Evolutionary conservation across 495 filamentous ascomycete genomes (phyloP).

Genomic region (Aspergillus sclerotiicarbonarius): DNA sequence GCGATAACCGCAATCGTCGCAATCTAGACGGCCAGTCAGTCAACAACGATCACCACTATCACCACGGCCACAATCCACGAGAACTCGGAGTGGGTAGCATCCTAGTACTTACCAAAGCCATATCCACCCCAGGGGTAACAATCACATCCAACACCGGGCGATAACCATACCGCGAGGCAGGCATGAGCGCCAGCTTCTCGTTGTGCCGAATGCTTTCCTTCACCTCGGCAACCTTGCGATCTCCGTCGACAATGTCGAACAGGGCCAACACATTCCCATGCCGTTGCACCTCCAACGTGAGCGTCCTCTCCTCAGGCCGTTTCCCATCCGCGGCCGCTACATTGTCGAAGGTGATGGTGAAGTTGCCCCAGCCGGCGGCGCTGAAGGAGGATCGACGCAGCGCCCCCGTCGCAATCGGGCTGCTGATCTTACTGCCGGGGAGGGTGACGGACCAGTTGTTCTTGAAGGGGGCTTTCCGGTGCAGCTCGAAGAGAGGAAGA

Average conservation of each 20-base stretch:
- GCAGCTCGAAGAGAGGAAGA: slow-evolving; percentile 25
- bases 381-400: slow-evolving; percentile 16
- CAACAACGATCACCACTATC: neutral
- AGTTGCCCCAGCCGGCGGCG: slow-evolving; percentile 14
- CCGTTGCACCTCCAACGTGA: slow-evolving; percentile 20
- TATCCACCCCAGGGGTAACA: slow-evolving; percentile 25
- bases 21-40: slow-evolving; percentile 8
- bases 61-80: neutral
- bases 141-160: slow-evolving; percentile 24
- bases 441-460: slow-evolving; percentile 25
- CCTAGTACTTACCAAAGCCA: slow-evolving; percentile 22
- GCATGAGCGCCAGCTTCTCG: slow-evolving; percentile 21
- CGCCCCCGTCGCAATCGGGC: slow-evolving; percentile 15
- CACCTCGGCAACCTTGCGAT: slow-evolving; percentile 26
- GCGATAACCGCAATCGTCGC: slow-evolving; percentile 15
- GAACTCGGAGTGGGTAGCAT: neutral
- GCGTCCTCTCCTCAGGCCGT: slow-evolving; percentile 15
- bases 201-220: slow-evolving; percentile 29
- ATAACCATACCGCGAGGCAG: slow-evolving; percentile 7
- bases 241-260: slow-evolving; percentile 28
- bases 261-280: slow-evolving; percentile 20
- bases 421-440: slow-evolving; percentile 19
- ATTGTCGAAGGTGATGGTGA: slow-evolving; percentile 28
- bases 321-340: slow-evolving; percentile 22
- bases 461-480: slow-evolving; percentile 12